These are phyloP conservation scores for Paecilomyces sp. DNA, from an alignment of 2,329 filamentous ascomycete species.

Conservation along the genomic window DNA sequence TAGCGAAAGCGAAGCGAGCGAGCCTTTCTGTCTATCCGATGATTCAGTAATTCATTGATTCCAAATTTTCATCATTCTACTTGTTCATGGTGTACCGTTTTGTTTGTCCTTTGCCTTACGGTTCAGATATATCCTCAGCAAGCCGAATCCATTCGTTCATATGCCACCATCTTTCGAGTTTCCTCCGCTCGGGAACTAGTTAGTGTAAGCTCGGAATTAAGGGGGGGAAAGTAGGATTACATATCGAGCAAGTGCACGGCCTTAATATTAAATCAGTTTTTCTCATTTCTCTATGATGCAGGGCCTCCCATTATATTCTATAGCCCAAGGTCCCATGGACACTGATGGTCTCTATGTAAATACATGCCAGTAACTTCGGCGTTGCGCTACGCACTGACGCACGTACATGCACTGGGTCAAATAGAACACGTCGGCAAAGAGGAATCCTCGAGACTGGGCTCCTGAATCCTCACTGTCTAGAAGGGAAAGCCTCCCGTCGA, in stretches of 20 bases:
- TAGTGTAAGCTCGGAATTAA: too few species aligned
- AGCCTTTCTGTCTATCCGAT: neutral
- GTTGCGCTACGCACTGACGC: neutral
- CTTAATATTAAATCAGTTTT: neutral
- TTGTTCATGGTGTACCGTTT: neutral
- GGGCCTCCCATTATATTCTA: neutral
- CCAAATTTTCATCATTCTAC: neutral
- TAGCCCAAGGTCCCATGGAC: neutral
- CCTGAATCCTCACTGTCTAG: neutral
- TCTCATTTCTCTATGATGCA: neutral
- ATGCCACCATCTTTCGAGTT: neutral
- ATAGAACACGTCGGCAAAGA: neutral
- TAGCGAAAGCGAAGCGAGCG: neutral
- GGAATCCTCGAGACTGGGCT: neutral
- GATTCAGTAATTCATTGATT: neutral
- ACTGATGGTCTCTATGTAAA: neutral
- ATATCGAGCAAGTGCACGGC: neutral
- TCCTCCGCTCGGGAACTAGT: too few species aligned
- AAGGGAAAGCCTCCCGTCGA: neutral
- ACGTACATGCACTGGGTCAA: neutral
- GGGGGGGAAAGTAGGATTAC: neutral
- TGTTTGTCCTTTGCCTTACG: neutral
- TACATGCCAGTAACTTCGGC: neutral
- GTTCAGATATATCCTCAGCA: slow-evolving; percentile 2
- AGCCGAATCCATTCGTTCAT: neutral